Percentiles rank a stretch among this genome's conserved stretches.
phyloP scores from a whole-genome alignment of 148 eudicot genomes.

The Mesembryanthemum crystallinum region DNA sequence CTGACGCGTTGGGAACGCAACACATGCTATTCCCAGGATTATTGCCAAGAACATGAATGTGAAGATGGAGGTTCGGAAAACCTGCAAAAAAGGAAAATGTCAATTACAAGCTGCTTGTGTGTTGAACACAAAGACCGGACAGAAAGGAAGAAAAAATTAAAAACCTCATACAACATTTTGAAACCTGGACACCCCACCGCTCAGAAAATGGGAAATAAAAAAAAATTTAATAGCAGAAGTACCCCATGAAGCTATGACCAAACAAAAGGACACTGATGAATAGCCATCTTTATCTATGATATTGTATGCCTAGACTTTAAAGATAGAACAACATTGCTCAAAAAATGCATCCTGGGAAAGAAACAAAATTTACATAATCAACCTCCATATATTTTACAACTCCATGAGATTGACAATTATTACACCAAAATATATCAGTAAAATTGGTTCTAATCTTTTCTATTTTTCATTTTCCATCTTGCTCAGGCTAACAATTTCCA shows the following conservation, averaged over 20 bases:
- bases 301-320: not conserved
- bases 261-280: not conserved
- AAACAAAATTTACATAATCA: not conserved
- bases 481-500: not conserved
- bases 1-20: conserved; percentile 18
- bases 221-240: not conserved
- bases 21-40: conserved; percentile 26
- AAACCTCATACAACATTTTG: not conserved
- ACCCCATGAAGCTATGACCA: not conserved
- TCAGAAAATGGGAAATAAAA: not conserved
- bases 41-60: conserved; percentile 21
- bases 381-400: not conserved
- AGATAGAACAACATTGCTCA: not conserved
- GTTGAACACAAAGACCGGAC: too few relatives aligned
- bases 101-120: not conserved
- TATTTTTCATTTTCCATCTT: not conserved
- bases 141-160: not conserved
- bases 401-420: not conserved
- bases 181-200: not conserved
- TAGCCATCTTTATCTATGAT: not conserved
- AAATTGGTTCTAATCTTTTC: not conserved
- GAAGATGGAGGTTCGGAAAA: conserved; percentile 17
- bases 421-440: not conserved
- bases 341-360: not conserved
- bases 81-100: conserved; percentile 18